Base-by-base conservation (phyloP, 2,329 filamentous ascomycete species). In the Calonectria pseudoturangicola region DNA sequence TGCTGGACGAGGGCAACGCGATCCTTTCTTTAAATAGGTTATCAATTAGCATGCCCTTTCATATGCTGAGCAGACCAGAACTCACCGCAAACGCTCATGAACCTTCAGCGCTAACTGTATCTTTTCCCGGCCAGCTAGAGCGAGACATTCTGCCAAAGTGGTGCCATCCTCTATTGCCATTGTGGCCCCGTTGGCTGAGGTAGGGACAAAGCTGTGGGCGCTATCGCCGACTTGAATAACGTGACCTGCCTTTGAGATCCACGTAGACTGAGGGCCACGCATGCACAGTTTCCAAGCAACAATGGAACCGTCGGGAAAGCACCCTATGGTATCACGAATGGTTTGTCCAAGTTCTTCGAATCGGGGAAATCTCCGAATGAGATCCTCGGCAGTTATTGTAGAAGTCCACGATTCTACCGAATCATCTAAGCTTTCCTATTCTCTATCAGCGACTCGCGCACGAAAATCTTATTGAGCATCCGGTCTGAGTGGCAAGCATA, bases 261-360 rank as follows among this genome's bases (percentile, higher is more conserved):
- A 58, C 4, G 18, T 39, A 4, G 51, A 30, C n/a, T 58, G 51
- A 21, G 51, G 51, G 5, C 36, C 51, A 13, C 51, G 51, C 51
- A 58, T 58, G 3, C 51, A 58, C 18, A 58, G 15, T 13, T 58
- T 58, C 51, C 51, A 58, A 15, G 51, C 51, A 15, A 58, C 30
- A 58, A 56, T 56, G 10, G 30, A 21, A 18, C 30, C 30, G 12
- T 56, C 18, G 9, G 51, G 51, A 2, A 56, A 13, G 21, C 28
- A 56, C 3, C 21, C 33, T 16, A 56, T 56, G 30, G 28, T 28
- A 25, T 56, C 51, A 10, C 2, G 9, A 33, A 56, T 56, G 18
- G 33, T 9, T 56, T 28, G 18, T 21, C 33, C 28, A 5, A 56
- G 18, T 8, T 25, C 33, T 28, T 56, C 51, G 15, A n/a, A 56